Evolutionary conservation across 202 grass and related monocot species (phyloP), one percentile per base, ranked within the genome.

Genomic region (Cymbopogon flexuosus): DNA sequence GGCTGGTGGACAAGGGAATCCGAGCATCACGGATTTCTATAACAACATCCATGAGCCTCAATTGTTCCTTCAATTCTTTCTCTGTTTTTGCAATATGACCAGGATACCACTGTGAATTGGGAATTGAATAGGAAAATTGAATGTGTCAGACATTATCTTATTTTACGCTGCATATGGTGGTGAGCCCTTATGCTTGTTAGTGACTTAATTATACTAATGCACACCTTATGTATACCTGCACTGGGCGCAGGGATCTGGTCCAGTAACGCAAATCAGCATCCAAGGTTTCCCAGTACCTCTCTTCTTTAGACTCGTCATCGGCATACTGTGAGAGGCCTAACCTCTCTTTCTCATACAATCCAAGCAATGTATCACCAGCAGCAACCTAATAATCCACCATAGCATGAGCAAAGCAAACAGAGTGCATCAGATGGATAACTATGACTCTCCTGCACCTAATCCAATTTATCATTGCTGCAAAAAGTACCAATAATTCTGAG

Each of bases 11-110:
- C 79, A 98, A 86, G 23, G 95, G 95, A 83, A 98, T 98, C 67
- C 95, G 79, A 16, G 92, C 95, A 86, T 98, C 95, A 46, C 90
- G 88, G 75, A 98, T 91, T 60, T 98, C 95, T 82, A 98, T 91
- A 49, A 98, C 95, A 87, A 98, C 95, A 88, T 98, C 95, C 90
- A 98, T 95, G 61, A 98, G 86, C 72, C 90, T 98, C 51, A 98
- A 39, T 69, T 98, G 92, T 21, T 93, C 86, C 82, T 93, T 94
- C n/a, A 98, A 63, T 72, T 95, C 92, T 89, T 88, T 98, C 74
- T 98, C 95, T 19, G 95, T 93, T 98, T 98, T 98, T 62, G 88
- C 95, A 87, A 98, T 98, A 75, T 98, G 95, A 81, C 95, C 95
- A 83, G 95, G 95, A 72, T 98, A 98, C 95, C 95, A 98, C 95